Base-by-base conservation (phyloP, 305 asterid genomes). In the Vinca major region DNA sequence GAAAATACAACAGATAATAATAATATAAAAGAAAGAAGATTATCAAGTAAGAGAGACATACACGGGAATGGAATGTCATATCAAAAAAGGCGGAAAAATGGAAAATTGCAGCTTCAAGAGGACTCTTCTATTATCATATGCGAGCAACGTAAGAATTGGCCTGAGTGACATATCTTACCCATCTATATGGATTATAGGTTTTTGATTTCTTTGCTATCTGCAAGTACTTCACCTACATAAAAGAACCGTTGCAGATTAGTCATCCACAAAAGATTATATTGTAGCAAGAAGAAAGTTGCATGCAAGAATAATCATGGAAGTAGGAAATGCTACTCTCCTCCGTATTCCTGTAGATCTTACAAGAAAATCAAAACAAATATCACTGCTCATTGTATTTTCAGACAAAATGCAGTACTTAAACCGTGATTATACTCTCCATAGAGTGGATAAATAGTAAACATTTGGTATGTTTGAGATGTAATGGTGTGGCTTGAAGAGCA, bases 61-160 rank as follows among this genome's bases (percentile, higher is more conserved):
- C 13, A 7, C 0, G 12, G 0, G 13, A 57, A 3, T 1, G 40
- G 1, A 7, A 41, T 0, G 8, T 4, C 8, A 41, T n/a, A 41
- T 1, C 45, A 41, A 4, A 41, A 7, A 41, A 41, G 45, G 45
- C 1, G 2, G 45, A 26, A 26, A n/a, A 26, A 26, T 26, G 33
- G 33, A 26, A 26, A 26, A 26, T 26, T 1, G 1, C 33, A 26
- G 33, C 33, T 26, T 26, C 33, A 26, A 26, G 0, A 1, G 33
- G 33, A 26, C 0, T 65, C 37, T 37, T 10, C 3, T 40, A 14
- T 37, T 14, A 17, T 88, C 88, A 90, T 71, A 92, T 87, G 66
- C 98, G 98, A 79, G 97, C 98, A 75, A 92, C 98, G 62, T 90
- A 92, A 16, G 98, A 92, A 77, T 92, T 90, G 62, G 98, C 91